Conservation (phyloP, 306 rosid genomes). For the Quercus engelmannii region DNA sequence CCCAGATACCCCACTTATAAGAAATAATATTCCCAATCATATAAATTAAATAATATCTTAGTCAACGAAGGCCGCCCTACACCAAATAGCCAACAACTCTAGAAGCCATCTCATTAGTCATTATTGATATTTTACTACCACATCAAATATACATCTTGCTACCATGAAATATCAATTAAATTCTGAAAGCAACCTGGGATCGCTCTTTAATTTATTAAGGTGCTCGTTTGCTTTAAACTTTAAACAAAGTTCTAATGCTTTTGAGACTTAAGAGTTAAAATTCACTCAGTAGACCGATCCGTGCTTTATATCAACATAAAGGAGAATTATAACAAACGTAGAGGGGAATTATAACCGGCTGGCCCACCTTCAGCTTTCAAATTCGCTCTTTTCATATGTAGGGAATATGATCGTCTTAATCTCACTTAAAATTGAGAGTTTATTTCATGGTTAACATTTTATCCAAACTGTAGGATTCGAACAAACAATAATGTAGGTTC, state of each 20-base stretch:
- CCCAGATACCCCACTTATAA: neutral
- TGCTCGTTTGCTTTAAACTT: neutral
- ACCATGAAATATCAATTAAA: neutral
- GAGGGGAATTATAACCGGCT: too few species aligned
- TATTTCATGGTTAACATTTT: too few species aligned
- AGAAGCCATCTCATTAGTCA: neutral
- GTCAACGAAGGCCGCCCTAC: neutral
- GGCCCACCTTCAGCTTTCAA: too few species aligned
- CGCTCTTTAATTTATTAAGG: neutral
- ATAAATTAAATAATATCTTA: neutral
- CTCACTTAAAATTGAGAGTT: neutral
- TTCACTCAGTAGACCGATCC: too few species aligned
- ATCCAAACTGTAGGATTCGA: too few species aligned
- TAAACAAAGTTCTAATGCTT: neutral
- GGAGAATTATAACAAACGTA: too few species aligned
- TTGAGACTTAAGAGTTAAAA: too few species aligned
- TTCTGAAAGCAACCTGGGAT: neutral
- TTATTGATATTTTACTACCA: neutral
- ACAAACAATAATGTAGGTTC: neutral
- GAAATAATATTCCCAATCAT: neutral
- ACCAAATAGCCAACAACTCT: neutral
- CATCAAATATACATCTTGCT: neutral
- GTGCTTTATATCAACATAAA: too few species aligned
- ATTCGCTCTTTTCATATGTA: too few species aligned
- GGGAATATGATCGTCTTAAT: too few species aligned